phyloP scores from a whole-genome alignment of 192 early-diverging fungal species.

The Chytriomyces sp. region DNA sequence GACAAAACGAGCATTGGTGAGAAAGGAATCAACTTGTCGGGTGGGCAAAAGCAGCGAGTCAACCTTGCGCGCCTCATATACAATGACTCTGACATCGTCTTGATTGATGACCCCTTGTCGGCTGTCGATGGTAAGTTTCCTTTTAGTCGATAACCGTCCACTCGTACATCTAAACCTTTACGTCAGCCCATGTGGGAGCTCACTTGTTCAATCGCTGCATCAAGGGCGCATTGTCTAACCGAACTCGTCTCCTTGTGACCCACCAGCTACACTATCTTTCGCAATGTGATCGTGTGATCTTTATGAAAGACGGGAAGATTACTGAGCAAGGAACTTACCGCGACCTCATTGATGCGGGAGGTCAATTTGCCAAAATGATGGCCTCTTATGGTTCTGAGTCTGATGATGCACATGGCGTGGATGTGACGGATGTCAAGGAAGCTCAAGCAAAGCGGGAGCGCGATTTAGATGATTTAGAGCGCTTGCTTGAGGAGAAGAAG shows the following conservation, averaged over 20 bases:
- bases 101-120: constrained; percentile 85
- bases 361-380: constrained; percentile 66
- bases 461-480: constrained; percentile 25
- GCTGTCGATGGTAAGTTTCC: constrained; percentile 80
- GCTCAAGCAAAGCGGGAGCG: constrained; percentile 4
- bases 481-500: constrained; percentile 32
- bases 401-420: constrained; percentile 46
- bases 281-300: constrained; percentile 70
- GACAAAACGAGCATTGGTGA: constrained; percentile 66
- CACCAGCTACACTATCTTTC: constrained; percentile 80
- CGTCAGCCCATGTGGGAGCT: constrained; percentile 51
- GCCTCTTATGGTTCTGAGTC: constrained; percentile 30
- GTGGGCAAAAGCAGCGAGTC: constrained; percentile 85
- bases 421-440: constrained; percentile 28
- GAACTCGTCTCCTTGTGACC: constrained; percentile 84
- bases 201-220: constrained; percentile 80
- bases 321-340: constrained; percentile 65
- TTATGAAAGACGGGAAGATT: constrained; percentile 72
- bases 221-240: constrained; percentile 62
- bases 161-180: constrained; percentile 1
- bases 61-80: constrained; percentile 82
- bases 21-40: constrained; percentile 54
- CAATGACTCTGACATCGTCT: constrained; percentile 71
- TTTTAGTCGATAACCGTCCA: constrained; percentile 12
- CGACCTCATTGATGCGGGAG: constrained; percentile 61